Conservation (phyloP, 352 stramenopile genomes). For the Plasmopara halstedii region DNA sequence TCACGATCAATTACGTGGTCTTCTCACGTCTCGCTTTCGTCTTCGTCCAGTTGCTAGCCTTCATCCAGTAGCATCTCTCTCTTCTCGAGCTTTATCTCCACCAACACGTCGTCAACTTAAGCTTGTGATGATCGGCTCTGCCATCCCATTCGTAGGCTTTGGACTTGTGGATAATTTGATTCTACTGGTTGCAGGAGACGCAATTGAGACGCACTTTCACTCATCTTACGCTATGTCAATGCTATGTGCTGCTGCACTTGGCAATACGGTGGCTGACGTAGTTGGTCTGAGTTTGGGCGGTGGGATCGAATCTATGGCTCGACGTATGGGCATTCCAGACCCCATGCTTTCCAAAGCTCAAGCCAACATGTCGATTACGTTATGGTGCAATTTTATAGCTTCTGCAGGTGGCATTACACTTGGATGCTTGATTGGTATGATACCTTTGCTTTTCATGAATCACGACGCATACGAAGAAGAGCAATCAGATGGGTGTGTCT, state of each 20-base stretch:
- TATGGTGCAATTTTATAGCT: slow-evolving; percentile 70
- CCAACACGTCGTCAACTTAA: slow-evolving; percentile 60
- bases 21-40: slow-evolving; percentile 60
- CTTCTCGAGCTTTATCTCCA: slow-evolving; percentile 17
- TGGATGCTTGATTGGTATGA: slow-evolving; percentile 88
- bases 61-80: slow-evolving; percentile 28
- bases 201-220: slow-evolving; percentile 93
- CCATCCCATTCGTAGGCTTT: slow-evolving; percentile 80
- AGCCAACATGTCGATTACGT: slow-evolving; percentile 63
- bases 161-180: slow-evolving; percentile 84
- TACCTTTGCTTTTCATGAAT: slow-evolving; percentile 85
- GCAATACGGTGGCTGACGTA: slow-evolving; percentile 93
- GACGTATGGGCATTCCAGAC: slow-evolving; percentile 56
- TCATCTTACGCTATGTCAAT: slow-evolving; percentile 93
- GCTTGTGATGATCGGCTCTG: slow-evolving; percentile 70
- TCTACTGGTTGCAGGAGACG: slow-evolving; percentile 86
- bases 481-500: slow-evolving; percentile 20
- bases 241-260: slow-evolving; percentile 90
- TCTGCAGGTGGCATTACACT: slow-evolving; percentile 79
- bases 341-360: slow-evolving; percentile 71
- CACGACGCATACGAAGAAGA: slow-evolving; percentile 58
- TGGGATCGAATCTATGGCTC: slow-evolving; percentile 81
- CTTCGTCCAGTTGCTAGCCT: slow-evolving; percentile 37
- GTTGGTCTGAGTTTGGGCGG: slow-evolving; percentile 90
- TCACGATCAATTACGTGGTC: slow-evolving; percentile 55